Evolutionary conservation across 2,329 filamentous ascomycete genomes (phyloP).

Genomic region (Colletotrichum musicola): DNA sequence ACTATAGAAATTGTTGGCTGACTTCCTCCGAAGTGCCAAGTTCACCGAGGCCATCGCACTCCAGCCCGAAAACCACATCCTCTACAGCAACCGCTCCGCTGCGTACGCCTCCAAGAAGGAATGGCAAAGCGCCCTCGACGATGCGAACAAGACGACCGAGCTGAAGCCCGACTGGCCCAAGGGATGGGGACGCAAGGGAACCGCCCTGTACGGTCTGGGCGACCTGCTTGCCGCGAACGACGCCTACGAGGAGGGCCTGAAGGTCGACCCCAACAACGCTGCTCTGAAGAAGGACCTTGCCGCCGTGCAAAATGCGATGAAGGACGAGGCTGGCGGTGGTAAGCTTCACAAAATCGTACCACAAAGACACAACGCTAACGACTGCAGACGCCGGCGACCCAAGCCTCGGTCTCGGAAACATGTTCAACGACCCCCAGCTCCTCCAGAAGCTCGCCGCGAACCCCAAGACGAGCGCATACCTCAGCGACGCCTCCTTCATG

Average conservation of each 20-base stretch:
- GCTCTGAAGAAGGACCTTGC: conserved; percentile 91
- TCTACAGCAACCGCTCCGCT: conserved; percentile 96
- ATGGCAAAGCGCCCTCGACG: conserved; percentile 85
- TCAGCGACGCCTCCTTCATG: conserved; percentile 91
- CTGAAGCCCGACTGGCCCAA: conserved; percentile 99
- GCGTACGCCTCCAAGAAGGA: conserved; percentile 90
- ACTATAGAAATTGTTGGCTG: conserved; percentile 35
- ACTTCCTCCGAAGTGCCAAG: conserved; percentile 74
- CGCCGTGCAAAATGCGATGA: conserved; percentile 88
- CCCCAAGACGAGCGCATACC: conserved; percentile 88
- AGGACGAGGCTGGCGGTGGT: conserved; percentile 70
- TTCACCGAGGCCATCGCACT: conserved; percentile 94
- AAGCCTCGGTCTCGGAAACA: conserved; percentile 82
- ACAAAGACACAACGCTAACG: not conserved
- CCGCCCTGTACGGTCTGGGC: conserved; percentile 87
- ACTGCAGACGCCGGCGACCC: conserved; percentile 68
- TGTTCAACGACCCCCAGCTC: conserved; percentile 95
- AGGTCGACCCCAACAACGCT: conserved; percentile 90
- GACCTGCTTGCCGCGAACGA: conserved; percentile 88
- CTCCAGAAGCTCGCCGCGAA: conserved; percentile 92
- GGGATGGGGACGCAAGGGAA: conserved; percentile 93
- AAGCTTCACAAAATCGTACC: not conserved
- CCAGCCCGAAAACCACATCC: conserved; percentile 91
- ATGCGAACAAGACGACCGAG: conserved; percentile 93
- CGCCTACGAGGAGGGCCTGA: conserved; percentile 94